Evolutionary conservation across 768 basidiomycete genomes (phyloP), one percentile per base, ranked within the genome.

Genomic region (Ephemerocybe angulata): DNA sequence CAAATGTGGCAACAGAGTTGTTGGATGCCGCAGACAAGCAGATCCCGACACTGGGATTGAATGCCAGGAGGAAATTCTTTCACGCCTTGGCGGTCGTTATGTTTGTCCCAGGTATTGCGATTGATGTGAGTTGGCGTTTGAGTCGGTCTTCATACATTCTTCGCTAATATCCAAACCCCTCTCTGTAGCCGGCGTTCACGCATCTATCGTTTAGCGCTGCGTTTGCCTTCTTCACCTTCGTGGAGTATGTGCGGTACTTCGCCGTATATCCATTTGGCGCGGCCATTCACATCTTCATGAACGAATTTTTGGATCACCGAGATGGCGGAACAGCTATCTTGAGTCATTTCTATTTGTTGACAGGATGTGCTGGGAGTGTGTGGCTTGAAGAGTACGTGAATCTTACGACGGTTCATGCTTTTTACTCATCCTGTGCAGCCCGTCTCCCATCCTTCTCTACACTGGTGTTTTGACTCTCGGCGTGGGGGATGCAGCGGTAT

Each of bases 201-300:
- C 95, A 98, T 68, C 74, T 98, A 41, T 86, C 94, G 8, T 97
- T 99, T 74, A 95, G 91, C 62, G 87, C 85, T 19, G 96, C 96
- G 1, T 98, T 99, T 70, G 87, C 97, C 8, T 70, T 93, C 60
- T 98, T 99, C 75, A 91, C 86, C 22, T 98, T 99, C 68, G 86
- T 91, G 54, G 97, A 99, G 74, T 98, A 98, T 74, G 83, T 98
- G 59, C 91, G 97, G 55, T 99, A 98, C 71, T 99, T 98, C 71
- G 97, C 97, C 33, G 82, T 99, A 47, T 98, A 97, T 72, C 97
- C 97, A 3, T 90, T 98, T 62, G 93, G 94, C 13, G 95, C 90
- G 10, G 76, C 84, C 11, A 84, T 99, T 19, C 97, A 99, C 71
- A 74, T 98, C 53, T 99, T 99, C 71, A 86, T 99, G 84, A 90